phyloP scores from a whole-genome alignment of 768 basidiomycete species.

The Auricularia auricula-judae region DNA sequence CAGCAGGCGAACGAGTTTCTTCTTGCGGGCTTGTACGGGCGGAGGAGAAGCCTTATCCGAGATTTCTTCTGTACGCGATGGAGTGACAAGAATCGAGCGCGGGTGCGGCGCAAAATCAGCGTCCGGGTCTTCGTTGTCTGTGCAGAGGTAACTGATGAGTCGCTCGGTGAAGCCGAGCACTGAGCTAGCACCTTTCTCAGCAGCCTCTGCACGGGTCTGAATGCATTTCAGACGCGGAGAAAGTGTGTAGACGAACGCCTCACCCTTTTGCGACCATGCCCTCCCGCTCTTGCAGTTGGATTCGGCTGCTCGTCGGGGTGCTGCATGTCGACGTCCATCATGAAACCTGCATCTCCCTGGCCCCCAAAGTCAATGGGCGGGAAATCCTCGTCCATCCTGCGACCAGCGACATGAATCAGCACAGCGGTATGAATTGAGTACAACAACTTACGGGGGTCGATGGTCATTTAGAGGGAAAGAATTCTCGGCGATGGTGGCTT shows the following conservation, averaged over 20 bases:
- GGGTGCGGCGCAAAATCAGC: not conserved
- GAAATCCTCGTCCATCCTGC: not conserved
- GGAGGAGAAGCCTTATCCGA: not conserved
- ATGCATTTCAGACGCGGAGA: not conserved
- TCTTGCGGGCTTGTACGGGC: conserved; percentile 22
- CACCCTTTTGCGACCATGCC: not conserved
- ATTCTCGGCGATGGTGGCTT: conserved; percentile 16
- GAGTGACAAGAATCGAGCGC: conserved; percentile 1
- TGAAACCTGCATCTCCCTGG: not conserved
- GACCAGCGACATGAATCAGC: not conserved
- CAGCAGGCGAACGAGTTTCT: conserved; percentile 42
- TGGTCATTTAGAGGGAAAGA: conserved; percentile 16
- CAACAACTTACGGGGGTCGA: not conserved
- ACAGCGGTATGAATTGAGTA: no score
- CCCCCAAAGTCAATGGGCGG: not conserved
- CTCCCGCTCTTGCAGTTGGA: not conserved
- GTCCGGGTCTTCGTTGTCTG: not conserved
- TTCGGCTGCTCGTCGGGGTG: no score
- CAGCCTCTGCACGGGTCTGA: not conserved
- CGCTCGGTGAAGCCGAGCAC: not conserved
- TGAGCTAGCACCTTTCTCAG: not conserved
- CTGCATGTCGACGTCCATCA: not conserved
- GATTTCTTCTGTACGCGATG: not conserved
- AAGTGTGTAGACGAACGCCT: not conserved
- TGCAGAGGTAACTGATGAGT: not conserved